Evolutionary conservation across 2,329 filamentous ascomycete species (phyloP), one percentile per base, ranked within the genome.

Genomic region (Fusarium proliferatum): DNA sequence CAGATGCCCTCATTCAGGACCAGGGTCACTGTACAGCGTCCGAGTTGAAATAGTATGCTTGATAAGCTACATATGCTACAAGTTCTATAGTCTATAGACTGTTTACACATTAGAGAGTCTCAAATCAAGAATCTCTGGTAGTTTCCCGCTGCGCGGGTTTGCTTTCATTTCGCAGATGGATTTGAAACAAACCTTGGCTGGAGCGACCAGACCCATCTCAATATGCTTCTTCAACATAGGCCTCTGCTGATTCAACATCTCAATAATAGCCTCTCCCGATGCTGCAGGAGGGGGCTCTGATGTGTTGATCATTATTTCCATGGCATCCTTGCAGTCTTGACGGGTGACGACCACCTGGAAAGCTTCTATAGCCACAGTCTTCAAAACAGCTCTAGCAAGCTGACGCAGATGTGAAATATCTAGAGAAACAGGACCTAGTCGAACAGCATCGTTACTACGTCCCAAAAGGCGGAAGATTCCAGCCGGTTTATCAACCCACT

Each of bases 371-470:
- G 52, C 28, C 6, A 63, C n/a, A 11, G 23, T 42, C 17, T 41
- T 59, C 33, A 63, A 30, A 19, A 33, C 61, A n/a, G n/a, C 28
- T 30, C 55, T 36, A 5, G 52, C 34, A 16, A 63, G n/a, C 15
- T 59, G 43, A 12, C 61, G 52, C 11, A 63, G n/a, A 34, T 63
- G 52, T 11, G 52, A 58, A 15, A 63, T 58, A 6, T 63, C 61
- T 10, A 63, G 42, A 58, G 61, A 63, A 13, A 63, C 61, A 15
- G 61, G 52, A 12, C 61, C 61, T 11, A 63, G 8, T 3, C 52
- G 42, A 26, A 63, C 61, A 19, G 61, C 52, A 11, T 58, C 16
- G 3, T 49, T 36, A 3, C 11, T 38, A 0, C 61, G 52, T n/a
- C 61, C 52, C 0, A 59, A 36, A 21, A 63, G 52, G 3, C 52